phyloP scores from a whole-genome alignment of 495 filamentous ascomycete species.

The Xylaria sp. region DNA sequence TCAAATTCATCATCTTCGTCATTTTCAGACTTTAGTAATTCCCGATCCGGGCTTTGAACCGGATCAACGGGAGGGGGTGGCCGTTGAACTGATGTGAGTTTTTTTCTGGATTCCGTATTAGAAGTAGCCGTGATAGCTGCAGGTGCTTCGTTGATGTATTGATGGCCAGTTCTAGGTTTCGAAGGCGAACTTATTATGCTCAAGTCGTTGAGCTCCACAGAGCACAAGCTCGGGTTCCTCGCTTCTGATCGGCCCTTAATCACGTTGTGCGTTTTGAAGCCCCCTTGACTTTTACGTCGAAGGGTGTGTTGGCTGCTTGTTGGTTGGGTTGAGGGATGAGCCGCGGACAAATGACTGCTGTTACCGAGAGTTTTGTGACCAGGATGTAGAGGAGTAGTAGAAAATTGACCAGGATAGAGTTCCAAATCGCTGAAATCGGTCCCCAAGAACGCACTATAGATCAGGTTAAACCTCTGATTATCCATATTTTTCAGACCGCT shows the following conservation, averaged over 20 bases:
- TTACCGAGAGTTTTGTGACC: not conserved
- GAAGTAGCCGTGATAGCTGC: not conserved
- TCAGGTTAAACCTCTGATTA: slow-evolving; percentile 58
- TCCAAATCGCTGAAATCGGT: slow-evolving; percentile 15
- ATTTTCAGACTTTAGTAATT: not conserved
- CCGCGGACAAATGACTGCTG: not conserved
- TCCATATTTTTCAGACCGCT: slow-evolving; percentile 60
- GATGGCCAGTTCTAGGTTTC: not conserved
- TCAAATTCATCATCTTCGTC: slow-evolving; percentile 26
- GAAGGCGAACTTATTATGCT: not conserved
- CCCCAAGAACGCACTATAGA: slow-evolving; percentile 65
- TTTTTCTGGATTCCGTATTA: not conserved
- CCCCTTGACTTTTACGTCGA: not conserved
- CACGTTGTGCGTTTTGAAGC: not conserved
- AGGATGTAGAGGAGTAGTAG: not conserved
- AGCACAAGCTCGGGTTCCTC: not conserved
- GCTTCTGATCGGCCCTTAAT: not conserved
- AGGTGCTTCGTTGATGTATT: not conserved
- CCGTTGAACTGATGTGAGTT: not conserved
- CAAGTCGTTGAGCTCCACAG: not conserved
- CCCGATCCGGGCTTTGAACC: not conserved
- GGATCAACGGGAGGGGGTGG: not conserved
- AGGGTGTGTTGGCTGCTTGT: not conserved
- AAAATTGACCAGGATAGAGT: slow-evolving; percentile 25
- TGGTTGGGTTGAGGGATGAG: not conserved